Base-by-base conservation (phyloP, 129 eudicot species). In the Chrysanthemum seticuspe region DNA sequence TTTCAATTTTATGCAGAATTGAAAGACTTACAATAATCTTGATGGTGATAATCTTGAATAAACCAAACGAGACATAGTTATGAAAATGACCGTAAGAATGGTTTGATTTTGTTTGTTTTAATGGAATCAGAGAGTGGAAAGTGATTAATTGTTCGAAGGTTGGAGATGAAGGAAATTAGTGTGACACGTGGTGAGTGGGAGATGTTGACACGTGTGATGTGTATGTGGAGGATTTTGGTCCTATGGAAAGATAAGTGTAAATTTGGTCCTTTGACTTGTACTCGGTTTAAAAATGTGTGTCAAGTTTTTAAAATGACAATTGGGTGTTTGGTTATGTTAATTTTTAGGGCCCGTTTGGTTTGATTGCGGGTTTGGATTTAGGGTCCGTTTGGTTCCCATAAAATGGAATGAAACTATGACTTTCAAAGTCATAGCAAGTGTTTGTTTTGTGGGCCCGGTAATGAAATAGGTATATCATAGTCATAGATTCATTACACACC, bases 11-110 rank as follows among this genome's bases (percentile, higher is more conserved):
- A 6, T 40, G 47, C 2, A 62, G 48, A 21, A 64, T 14, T 40
- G 9, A 2, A 4, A 67, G 49, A 70, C 86, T 81, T 78, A 85
- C 89, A 56, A 13, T 10, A 81, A 36, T 78, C 83, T 74, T 69
- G 84, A 85, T 27, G 76, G 80, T 3, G 67, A 71, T 25, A 15
- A 31, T 61, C 84, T 79, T 57, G 86, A 78, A 34, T 81, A 79
- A 19, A 85, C 81, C 63, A 85, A 75, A 62, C 86, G 89, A 36
- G 86, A 85, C 89, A 81, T 85, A 1, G 0, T 53, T 53, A 5
- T 53, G 3, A 53, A 13, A 2, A 12, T 23, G 27, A 50, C 44
- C 59, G 63, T 9, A n/a, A n/a, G n/a, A n/a, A n/a, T 62, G 12
- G 1, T 23, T 25, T 27, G 13, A 29, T 13, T 62, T 62, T 6